Evolutionary conservation across 805 yeast genomes (phyloP).

Genomic region (Candida michaelii): DNA sequence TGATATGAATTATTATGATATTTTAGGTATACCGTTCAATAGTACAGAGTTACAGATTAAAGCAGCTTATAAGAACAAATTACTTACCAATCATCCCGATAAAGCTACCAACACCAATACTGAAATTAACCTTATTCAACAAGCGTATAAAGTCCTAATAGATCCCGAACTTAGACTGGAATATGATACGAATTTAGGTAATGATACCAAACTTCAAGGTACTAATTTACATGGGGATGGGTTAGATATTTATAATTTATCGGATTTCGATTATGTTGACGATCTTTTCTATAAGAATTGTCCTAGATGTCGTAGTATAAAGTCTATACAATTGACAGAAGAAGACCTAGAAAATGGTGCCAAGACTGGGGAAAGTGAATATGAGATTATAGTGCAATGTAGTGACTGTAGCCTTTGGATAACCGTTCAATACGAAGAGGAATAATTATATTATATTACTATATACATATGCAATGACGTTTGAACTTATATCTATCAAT

Average conservation of each 20-base stretch:
- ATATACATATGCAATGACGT: background rate
- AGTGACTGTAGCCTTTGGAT: conserved; percentile 84
- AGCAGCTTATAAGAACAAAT: conserved; percentile 59
- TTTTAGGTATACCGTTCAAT: conserved; percentile 50
- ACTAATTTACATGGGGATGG: conserved; percentile 52
- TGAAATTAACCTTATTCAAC: conserved; percentile 43
- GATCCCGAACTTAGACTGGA: conserved; percentile 27
- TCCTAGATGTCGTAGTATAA: conserved; percentile 59
- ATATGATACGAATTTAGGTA: conserved; percentile 54
- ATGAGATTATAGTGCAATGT: conserved; percentile 77
- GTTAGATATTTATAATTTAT: conserved; percentile 64
- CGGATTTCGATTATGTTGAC: conserved; percentile 49
- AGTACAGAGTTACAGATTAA: conserved; percentile 47
- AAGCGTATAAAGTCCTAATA: conserved; percentile 61
- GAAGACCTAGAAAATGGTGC: conserved; percentile 56
- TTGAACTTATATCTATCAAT: too few species aligned
- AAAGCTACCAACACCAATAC: conserved; percentile 33
- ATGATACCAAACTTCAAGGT: conserved; percentile 4
- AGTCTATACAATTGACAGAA: conserved; percentile 63
- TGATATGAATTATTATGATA: conserved; percentile 46
- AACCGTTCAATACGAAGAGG: conserved; percentile 65
- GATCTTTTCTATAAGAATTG: conserved; percentile 51
- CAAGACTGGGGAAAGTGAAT: conserved; percentile 51
- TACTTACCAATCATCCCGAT: conserved; percentile 79
- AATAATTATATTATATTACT: background rate